These are phyloP conservation scores for Endocarpon pusillum DNA, from an alignment of 495 filamentous ascomycete genomes.

Conservation along the genomic window DNA sequence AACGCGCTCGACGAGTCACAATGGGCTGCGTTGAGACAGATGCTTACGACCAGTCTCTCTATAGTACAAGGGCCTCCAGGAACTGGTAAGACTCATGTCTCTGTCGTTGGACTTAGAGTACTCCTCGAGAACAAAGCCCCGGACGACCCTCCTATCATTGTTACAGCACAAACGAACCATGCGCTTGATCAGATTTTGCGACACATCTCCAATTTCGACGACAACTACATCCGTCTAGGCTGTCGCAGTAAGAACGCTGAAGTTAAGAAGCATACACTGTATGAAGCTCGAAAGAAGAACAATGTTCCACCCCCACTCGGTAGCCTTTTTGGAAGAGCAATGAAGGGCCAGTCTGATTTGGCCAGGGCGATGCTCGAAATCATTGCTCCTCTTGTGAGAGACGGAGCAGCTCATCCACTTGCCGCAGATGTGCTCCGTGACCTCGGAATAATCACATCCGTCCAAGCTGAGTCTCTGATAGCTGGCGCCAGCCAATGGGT, in stretches of 20 bases:
- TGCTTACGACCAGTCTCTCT: constrained; percentile 54
- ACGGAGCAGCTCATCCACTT: constrained; percentile 15
- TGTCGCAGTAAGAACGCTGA: constrained; percentile 48
- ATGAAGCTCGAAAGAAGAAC: constrained; percentile 30
- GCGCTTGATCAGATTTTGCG: constrained; percentile 73
- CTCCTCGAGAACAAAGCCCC: constrained; percentile 43
- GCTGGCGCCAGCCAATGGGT: constrained; percentile 36
- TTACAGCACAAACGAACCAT: constrained; percentile 85
- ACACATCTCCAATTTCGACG: constrained; percentile 46
- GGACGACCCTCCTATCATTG: constrained; percentile 52
- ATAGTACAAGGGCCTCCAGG: constrained; percentile 87
- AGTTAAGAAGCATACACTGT: constrained; percentile 51
- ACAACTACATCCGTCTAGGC: constrained; percentile 62
- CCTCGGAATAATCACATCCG: constrained; percentile 37
- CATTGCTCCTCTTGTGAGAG: constrained; percentile 26
- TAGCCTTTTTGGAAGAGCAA: constrained; percentile 16
- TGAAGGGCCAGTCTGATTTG: constrained; percentile 25
- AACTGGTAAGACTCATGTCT: constrained; percentile 75
- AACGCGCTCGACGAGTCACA: constrained; percentile 54
- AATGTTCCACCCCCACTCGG: constrained; percentile 15
- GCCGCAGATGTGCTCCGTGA: constrained; percentile 31
- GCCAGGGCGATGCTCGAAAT: constrained; percentile 27
- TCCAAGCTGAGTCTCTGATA: constrained; percentile 44
- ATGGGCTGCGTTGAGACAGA: constrained; percentile 44
- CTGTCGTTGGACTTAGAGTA: constrained; percentile 50